These are phyloP conservation scores for Erigeron philadelphicus DNA, from an alignment of 140 eudicot species.

Conservation along the genomic window DNA sequence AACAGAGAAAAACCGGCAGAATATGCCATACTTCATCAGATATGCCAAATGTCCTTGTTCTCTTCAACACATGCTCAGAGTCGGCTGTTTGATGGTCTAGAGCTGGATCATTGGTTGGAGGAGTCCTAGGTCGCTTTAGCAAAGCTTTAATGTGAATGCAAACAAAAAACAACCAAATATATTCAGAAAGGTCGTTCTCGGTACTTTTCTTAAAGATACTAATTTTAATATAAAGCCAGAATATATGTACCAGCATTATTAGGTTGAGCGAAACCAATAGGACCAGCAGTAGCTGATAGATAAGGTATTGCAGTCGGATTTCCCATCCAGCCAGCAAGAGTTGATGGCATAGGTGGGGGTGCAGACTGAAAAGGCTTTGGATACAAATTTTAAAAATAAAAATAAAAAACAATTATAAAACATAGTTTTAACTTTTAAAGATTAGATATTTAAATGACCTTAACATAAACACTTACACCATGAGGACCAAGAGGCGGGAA, in stretches of 20 bases:
- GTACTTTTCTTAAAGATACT: not conserved
- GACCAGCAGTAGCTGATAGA: constrained; percentile 64
- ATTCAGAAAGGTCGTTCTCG: constrained; percentile 5
- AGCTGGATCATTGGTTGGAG: constrained; percentile 52
- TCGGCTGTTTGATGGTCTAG: constrained; percentile 70
- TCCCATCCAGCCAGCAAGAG: constrained; percentile 83
- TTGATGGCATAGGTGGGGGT: constrained; percentile 57
- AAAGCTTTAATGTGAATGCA: constrained; percentile 34
- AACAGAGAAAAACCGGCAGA: constrained; percentile 1
- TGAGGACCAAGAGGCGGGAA: constrained; percentile 73
- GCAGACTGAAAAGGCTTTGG: constrained; percentile 62
- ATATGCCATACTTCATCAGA: constrained; percentile 55
- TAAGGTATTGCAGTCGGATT: constrained; percentile 62
- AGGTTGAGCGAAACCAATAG: constrained; percentile 57
- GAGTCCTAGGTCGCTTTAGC: constrained; percentile 71
- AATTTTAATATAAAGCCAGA: not conserved
- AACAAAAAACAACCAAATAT: not conserved
- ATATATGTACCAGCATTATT: constrained; percentile 48
- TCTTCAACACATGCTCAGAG: constrained; percentile 63
- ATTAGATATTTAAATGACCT: not conserved
- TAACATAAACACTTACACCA: constrained; percentile 49
- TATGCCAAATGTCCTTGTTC: constrained; percentile 62
- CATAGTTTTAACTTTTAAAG: not conserved
- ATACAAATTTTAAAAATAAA: not conserved
- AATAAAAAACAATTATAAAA: not conserved